Conservation (phyloP, 768 basidiomycete species). For the Suillus ampliporus region DNA sequence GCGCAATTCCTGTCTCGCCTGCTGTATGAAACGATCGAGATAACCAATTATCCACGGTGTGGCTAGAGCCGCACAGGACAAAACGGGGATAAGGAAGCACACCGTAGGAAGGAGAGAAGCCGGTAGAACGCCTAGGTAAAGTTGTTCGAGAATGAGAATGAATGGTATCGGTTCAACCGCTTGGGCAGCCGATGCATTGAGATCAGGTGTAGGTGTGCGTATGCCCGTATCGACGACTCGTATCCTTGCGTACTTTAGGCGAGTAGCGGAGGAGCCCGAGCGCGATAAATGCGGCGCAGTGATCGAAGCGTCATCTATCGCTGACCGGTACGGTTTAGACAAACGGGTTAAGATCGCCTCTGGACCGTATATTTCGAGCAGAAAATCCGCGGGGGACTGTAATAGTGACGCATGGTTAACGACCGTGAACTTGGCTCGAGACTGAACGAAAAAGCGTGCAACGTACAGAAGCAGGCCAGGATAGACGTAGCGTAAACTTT, state of each 20-base stretch:
- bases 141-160: conserved; percentile 60
- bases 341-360: conserved; percentile 30
- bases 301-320: conserved; percentile 8
- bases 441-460: conserved; percentile 11
- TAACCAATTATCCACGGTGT: conserved; percentile 25
- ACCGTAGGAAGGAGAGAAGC: conserved; percentile 49
- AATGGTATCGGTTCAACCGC: conserved; percentile 49
- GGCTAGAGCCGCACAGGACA: conserved; percentile 27
- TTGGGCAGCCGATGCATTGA: conserved; percentile 21
- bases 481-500: conserved; percentile 57
- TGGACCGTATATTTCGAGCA: conserved; percentile 45
- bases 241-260: conserved; percentile 61
- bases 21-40: conserved; percentile 26
- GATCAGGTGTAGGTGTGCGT: conserved; percentile 42
- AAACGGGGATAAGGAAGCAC: conserved; percentile 33
- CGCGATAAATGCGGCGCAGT: conserved; percentile 2
- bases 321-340: conserved; percentile 17
- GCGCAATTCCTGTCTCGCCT: conserved; percentile 32
- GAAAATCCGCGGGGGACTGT: conserved; percentile 53
- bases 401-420: neutral
- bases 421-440: neutral
- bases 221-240: conserved; percentile 60
- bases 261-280: conserved; percentile 31
- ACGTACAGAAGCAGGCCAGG: conserved; percentile 63
- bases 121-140: conserved; percentile 64